Evolutionary conservation across 2,329 filamentous ascomycete species (phyloP).

Genomic region (Didymella segeticola): DNA sequence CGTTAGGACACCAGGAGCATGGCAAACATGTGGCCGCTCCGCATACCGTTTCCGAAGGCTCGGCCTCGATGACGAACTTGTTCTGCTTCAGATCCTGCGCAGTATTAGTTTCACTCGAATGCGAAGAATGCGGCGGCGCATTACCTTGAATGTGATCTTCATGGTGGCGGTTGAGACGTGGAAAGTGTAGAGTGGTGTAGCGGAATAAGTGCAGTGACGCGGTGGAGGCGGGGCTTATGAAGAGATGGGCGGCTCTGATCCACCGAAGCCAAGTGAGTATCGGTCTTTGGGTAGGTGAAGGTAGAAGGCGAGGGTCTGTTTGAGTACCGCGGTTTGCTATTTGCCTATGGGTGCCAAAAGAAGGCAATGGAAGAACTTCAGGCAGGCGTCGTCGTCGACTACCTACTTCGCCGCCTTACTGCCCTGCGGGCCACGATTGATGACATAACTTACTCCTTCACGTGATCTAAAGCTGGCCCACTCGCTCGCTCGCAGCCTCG

Average conservation of each 20-base stretch:
- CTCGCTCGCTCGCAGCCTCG: background rate
- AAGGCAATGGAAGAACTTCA: slow-evolving; percentile 33
- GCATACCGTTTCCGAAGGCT: slow-evolving; percentile 85
- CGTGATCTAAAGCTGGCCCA: slow-evolving; percentile 7
- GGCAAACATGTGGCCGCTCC: slow-evolving; percentile 20
- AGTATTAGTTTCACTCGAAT: slow-evolving; percentile 27
- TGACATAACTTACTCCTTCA: background rate
- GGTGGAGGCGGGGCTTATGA: slow-evolving; percentile 35
- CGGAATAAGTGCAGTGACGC: slow-evolving; percentile 27
- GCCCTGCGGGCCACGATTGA: slow-evolving; percentile 6
- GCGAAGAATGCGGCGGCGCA: slow-evolving; percentile 19
- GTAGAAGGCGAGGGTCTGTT: background rate
- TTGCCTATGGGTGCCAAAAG: slow-evolving; percentile 10
- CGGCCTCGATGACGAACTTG: slow-evolving; percentile 95
- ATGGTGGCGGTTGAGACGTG: slow-evolving; percentile 52
- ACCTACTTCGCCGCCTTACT: slow-evolving; percentile 2
- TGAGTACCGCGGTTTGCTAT: slow-evolving; percentile 1
- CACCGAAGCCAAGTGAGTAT: slow-evolving; percentile 7
- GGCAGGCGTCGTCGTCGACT: slow-evolving; percentile 26
- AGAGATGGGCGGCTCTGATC: slow-evolving; percentile 18
- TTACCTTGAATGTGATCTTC: slow-evolving; percentile 76
- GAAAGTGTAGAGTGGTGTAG: slow-evolving; percentile 11
- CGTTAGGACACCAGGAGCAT: slow-evolving; percentile 23
- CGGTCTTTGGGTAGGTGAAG: background rate
- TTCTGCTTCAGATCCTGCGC: slow-evolving; percentile 94